These are phyloP conservation scores for Serpula lacrymans DNA, from an alignment of 768 basidiomycete genomes.

Conservation along the genomic window DNA sequence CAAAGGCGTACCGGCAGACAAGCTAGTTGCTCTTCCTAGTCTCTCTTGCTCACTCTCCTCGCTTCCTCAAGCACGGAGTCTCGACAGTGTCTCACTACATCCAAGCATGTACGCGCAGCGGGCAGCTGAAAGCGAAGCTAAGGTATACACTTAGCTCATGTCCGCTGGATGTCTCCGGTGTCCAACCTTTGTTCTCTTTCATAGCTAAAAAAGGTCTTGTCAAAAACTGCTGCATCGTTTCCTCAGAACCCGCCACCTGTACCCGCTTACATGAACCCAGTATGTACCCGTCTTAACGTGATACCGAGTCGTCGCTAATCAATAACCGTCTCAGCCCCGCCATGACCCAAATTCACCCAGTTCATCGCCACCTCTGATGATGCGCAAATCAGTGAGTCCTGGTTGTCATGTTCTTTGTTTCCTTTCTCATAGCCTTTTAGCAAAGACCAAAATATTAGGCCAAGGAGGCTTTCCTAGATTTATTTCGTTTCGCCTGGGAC, in stretches of 20 bases:
- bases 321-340: slow-evolving; percentile 27
- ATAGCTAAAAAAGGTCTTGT: slow-evolving; percentile 63
- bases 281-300: slow-evolving; percentile 20
- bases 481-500: slow-evolving; percentile 11
- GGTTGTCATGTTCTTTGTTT: background rate
- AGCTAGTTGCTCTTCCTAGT: slow-evolving; percentile 70
- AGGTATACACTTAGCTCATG: slow-evolving; percentile 40
- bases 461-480: slow-evolving; percentile 7
- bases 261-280: slow-evolving; percentile 35
- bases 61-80: slow-evolving; percentile 69
- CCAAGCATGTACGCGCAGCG: slow-evolving; percentile 66
- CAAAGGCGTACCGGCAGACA: slow-evolving; percentile 38
- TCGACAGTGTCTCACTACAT: slow-evolving; percentile 64
- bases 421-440: slow-evolving; percentile 4
- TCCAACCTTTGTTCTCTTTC: slow-evolving; percentile 7
- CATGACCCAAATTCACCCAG: slow-evolving; percentile 33
- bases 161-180: slow-evolving; percentile 1
- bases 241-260: slow-evolving; percentile 32
- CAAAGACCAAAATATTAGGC: slow-evolving; percentile 31
- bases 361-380: slow-evolving; percentile 49
- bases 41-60: slow-evolving; percentile 65
- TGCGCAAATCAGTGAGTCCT: slow-evolving; percentile 48
- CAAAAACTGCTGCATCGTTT: slow-evolving; percentile 39
- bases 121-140: slow-evolving; percentile 71
- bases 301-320: slow-evolving; percentile 7